Evolutionary conservation across 1,139 yeast species (phyloP), one percentile per base, ranked within the genome.

Genomic region (Blastobotrys arbuscula): DNA sequence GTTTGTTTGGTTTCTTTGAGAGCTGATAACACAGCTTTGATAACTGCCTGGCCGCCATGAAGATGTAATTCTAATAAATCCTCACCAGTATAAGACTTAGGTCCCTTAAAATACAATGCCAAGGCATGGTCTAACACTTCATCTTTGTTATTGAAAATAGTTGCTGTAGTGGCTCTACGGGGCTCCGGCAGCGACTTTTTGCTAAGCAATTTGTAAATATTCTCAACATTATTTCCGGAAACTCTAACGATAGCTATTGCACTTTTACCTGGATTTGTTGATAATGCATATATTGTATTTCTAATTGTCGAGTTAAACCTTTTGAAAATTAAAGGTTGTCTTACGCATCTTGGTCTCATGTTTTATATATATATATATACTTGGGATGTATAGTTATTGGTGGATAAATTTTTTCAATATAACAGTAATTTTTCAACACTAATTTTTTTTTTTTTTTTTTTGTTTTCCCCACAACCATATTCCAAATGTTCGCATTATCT

Each of bases 11-110:
- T 51, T 1, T 48, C 48, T 69, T 56, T 71, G n/a, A 92, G 81
- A 0, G 95, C 80, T 15, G 70, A 70, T 40, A 90, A 59, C 0
- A 90, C 85, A 0, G 89, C 76, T 47, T 75, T 73, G 1, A 87
- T 77, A 1, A 92, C 88, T 0, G 97, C 97, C 12, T 77, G 79
- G 7, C 98, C 97, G 2, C 99, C 99, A 65, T 92, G 99, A 1
- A 87, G 66, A 62, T 92, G 97, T 18, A 92, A 65, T 59, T 92
- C 99, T 13, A 90, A 69, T 30, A 84, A 59, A 59, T 92, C 97
- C 65, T 92, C 97, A 0, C 98, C 98, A 0, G 97, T 92, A 59
- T 84, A 94, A 0, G 96, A 83, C n/a, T 73, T 71, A 0, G 97
- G 97, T 1, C 77, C 78, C 20, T 77, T 65, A 66, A 90, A 89